These are phyloP conservation scores for Albophoma yamanashiensis DNA, from an alignment of 2,329 filamentous ascomycete species.

Conservation along the genomic window DNA sequence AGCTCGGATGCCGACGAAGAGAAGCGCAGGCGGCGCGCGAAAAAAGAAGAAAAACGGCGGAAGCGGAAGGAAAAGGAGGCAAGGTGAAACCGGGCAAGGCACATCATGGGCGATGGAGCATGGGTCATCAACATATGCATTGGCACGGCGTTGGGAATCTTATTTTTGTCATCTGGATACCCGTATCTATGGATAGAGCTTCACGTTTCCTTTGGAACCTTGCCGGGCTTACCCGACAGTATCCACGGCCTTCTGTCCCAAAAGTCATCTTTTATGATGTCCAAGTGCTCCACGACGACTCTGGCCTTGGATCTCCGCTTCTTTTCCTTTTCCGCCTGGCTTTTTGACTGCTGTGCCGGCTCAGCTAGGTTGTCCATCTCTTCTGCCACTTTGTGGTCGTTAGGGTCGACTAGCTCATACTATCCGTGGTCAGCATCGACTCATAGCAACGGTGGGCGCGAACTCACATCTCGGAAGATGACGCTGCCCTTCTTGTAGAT, in stretches of 20 bases:
- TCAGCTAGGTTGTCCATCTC: conserved; percentile 40
- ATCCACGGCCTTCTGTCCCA: conserved; percentile 85
- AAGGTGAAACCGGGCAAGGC: conserved; percentile 2
- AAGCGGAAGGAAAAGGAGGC: conserved; percentile 16
- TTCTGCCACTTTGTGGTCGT: conserved; percentile 31
- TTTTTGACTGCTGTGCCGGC: conserved; percentile 54
- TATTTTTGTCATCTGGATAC: conserved; percentile 11
- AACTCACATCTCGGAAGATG: conserved; percentile 65
- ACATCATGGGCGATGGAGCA: background rate
- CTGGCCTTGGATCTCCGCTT: conserved; percentile 73
- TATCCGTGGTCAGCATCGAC: conserved; percentile 22
- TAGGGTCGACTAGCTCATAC: conserved; percentile 61
- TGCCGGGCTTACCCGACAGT: conserved; percentile 62
- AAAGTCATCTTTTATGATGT: conserved; percentile 93
- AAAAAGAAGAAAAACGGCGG: conserved; percentile 10
- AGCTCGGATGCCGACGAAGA: conserved; percentile 10
- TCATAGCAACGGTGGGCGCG: too few relatives aligned
- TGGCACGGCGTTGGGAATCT: conserved; percentile 15
- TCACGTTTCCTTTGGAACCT: conserved; percentile 50
- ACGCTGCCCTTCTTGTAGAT: conserved; percentile 92
- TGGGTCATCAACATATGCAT: conserved; percentile 4
- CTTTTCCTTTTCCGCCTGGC: conserved; percentile 72
- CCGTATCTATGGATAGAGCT: conserved; percentile 11
- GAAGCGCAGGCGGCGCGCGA: conserved; percentile 6
- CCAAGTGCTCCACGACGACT: conserved; percentile 74